These are phyloP conservation scores for Roridomyces roridus DNA, from an alignment of 768 basidiomycete species.

Conservation along the genomic window DNA sequence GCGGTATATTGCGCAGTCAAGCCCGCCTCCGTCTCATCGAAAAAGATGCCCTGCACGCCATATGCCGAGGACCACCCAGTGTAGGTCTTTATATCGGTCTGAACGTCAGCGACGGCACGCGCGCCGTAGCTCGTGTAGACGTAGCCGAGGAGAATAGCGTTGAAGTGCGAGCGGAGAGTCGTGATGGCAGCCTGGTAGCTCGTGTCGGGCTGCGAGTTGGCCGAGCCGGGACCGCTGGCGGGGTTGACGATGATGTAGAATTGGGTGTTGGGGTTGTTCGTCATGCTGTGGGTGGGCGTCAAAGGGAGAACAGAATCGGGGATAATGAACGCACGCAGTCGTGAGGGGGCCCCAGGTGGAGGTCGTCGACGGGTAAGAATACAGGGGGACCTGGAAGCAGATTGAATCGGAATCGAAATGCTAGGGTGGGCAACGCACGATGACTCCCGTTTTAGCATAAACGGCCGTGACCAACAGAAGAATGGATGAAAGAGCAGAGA, in stretches of 20 bases:
- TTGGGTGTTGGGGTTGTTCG: constrained; percentile 4
- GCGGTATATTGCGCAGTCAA: constrained; percentile 2
- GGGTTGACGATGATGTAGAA: constrained; percentile 14
- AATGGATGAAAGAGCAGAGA: constrained; percentile 4
- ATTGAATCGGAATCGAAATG: neutral
- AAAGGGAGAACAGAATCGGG: neutral
- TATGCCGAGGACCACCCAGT: constrained; percentile 1
- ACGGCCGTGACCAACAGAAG: constrained; percentile 1
- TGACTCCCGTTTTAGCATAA: constrained; percentile 10
- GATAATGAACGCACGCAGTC: constrained; percentile 5
- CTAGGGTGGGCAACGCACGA: constrained; percentile 7
- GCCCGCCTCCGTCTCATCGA: constrained; percentile 10
- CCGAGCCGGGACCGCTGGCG: constrained; percentile 7
- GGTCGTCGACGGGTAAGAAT: constrained; percentile 5
- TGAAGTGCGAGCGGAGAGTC: constrained; percentile 1
- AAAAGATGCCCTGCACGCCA: constrained; percentile 10
- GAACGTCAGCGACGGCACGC: neutral
- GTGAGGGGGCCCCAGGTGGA: constrained; percentile 10
- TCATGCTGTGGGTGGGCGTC: constrained; percentile 3
- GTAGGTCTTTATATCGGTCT: constrained; percentile 10
- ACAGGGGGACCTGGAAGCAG: constrained; percentile 11
- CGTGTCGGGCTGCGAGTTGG: neutral
- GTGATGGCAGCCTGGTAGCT: constrained; percentile 5
- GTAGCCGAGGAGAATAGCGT: constrained; percentile 15
- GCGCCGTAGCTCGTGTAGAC: constrained; percentile 2